Evolutionary conservation across 2,329 filamentous ascomycete species (phyloP).

Genomic region (Cercospora sp.): DNA sequence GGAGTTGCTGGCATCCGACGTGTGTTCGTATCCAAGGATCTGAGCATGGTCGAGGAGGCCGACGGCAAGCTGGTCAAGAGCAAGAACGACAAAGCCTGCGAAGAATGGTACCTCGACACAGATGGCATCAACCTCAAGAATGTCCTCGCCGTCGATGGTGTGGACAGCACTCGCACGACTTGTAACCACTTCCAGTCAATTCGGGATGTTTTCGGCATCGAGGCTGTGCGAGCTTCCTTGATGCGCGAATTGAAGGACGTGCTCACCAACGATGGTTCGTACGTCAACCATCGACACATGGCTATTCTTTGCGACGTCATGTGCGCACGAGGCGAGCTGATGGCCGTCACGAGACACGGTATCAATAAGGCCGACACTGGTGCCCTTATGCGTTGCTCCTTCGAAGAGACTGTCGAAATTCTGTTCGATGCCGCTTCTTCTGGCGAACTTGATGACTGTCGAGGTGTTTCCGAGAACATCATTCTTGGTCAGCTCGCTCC

Average conservation of each 20-base stretch:
- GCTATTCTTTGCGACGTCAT: conserved; percentile 95
- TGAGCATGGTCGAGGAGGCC: conserved; percentile 63
- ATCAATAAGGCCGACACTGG: conserved; percentile 98
- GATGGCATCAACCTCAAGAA: conserved; percentile 83
- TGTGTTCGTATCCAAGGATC: conserved; percentile 87
- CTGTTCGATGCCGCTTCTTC: conserved; percentile 90
- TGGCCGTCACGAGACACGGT: conserved; percentile 95
- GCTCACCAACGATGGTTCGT: conserved; percentile 96
- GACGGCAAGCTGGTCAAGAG: conserved; percentile 73
- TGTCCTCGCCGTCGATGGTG: conserved; percentile 82
- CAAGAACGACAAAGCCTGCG: conserved; percentile 73
- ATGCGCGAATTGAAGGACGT: conserved; percentile 88
- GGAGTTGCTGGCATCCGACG: conserved; percentile 86
- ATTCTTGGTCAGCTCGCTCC: conserved; percentile 97
- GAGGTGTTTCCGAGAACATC: conserved; percentile 97
- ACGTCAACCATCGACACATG: conserved; percentile 98
- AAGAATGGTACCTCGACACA: conserved; percentile 95
- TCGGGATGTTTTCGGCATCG: conserved; percentile 92
- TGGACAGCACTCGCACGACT: conserved; percentile 81
- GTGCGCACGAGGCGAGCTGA: conserved; percentile 91
- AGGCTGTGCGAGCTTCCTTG: conserved; percentile 83
- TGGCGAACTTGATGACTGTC: conserved; percentile 95
- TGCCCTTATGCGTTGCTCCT: conserved; percentile 98
- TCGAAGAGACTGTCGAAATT: conserved; percentile 99
- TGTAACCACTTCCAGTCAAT: conserved; percentile 96